These are phyloP conservation scores for Silene coronaria DNA, from an alignment of 179 eudicot species.

Conservation along the genomic window DNA sequence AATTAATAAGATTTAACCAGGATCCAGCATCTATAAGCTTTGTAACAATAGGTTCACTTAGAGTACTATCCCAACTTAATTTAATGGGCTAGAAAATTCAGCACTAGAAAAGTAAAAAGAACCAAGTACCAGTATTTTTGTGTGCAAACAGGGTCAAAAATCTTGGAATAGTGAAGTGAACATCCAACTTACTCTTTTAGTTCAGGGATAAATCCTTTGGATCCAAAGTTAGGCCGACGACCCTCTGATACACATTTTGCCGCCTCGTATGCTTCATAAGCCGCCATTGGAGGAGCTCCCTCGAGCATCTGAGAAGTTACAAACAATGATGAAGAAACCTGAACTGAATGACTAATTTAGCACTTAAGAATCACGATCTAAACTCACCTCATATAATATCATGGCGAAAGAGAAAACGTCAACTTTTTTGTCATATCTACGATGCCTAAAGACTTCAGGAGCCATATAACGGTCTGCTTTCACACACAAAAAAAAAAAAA, in stretches of 20 bases:
- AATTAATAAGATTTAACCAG: not conserved
- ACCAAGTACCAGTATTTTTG: not conserved
- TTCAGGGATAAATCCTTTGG: constrained; percentile 61
- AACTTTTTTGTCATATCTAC: constrained; percentile 94
- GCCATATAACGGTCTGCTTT: constrained; percentile 95
- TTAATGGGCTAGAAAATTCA: not conserved
- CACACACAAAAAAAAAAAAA: constrained; percentile 2
- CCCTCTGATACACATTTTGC: constrained; percentile 85
- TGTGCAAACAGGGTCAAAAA: not conserved
- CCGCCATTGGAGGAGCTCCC: constrained; percentile 66
- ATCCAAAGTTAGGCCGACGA: constrained; percentile 67
- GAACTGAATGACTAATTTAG: not conserved
- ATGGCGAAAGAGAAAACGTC: constrained; percentile 95
- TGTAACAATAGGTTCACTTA: not conserved
- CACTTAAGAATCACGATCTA: not conserved
- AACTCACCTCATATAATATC: constrained; percentile 90
- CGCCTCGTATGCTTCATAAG: constrained; percentile 79
- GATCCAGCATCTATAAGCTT: not conserved
- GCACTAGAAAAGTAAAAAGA: not conserved
- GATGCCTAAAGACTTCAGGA: constrained; percentile 96
- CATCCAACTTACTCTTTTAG: constrained; percentile 58
- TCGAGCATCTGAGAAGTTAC: constrained; percentile 67
- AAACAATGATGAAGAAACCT: constrained; percentile 4
- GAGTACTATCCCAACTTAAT: not conserved
- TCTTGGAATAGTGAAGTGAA: not conserved